Evolutionary conservation across 495 filamentous ascomycete species (phyloP), one percentile per base, ranked within the genome.

Genomic region (Penicillium arizonense): DNA sequence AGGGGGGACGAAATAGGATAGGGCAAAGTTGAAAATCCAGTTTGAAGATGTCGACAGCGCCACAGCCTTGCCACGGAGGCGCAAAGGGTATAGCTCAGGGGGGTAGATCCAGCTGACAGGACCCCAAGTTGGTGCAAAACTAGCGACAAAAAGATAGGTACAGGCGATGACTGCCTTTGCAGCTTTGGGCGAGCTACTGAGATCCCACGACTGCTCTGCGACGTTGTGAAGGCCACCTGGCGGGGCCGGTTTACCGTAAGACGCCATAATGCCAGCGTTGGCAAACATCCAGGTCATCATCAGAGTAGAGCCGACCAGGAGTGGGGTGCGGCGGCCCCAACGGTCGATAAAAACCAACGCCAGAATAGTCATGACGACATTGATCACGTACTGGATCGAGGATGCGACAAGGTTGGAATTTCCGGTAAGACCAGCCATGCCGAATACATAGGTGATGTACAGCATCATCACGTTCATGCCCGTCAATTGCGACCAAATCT

Each of bases 381-480:
- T 82, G 44, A 84, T 72, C n/a, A 84, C 77, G 58, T 91, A 93
- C 58, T 89, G 86, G 52, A 91, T 89, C 12, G 85, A 87, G 11
- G 87, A 81, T 6, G 87, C 73, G 10, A 94, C 78, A 33, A 81
- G 71, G 45, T 83, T 77, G 53, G 55, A 48, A 20, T 84, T 75
- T 28, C 76, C 75, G 1, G 73, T 76, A 0, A 86, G 69, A 13
- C 86, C 86, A 12, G 86, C 85, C 86, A 88, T 89, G 20, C 82
- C 81, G 56, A 88, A 89, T 55, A 89, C 77, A 43, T 90, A 89
- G 18, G 70, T 77, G 39, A 81, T 78, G 52, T 82, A 71, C 58
- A 82, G 81, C 82, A 90, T 90, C 87, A 91, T 91, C 11, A 90
- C 87, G 62, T 91, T 92, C 85, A 90, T 90, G 12, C 89, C 89